Evolutionary conservation across 2,329 filamentous ascomycete species (phyloP), one percentile per base, ranked within the genome.

Genomic region (Alternaria metachromatica): DNA sequence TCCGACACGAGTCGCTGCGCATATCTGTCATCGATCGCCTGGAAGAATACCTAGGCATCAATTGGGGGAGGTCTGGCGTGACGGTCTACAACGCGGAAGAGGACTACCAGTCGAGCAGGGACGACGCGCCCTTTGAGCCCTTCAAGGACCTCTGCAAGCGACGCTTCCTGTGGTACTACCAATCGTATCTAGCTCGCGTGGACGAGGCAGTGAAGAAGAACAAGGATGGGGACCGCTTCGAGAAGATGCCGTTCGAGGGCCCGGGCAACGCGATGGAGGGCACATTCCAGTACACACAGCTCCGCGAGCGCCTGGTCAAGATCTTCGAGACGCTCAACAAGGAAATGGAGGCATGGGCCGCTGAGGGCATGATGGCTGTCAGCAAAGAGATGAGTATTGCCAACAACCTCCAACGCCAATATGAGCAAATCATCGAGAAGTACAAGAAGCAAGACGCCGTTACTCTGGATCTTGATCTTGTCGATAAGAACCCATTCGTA

Each of bases 121-220:
- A 88, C 13, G 88, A 91, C 44, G 77, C 87, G 1, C 85, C 88
- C 0, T 97, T 93, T 78, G 92, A 97, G 69, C 93, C 94, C 0
- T 98, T 98, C 82, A 90, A 89, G 69, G 95, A 98, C 74, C 84
- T 97, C 6, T 92, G 91, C 85, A 98, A 98, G 81, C 89, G 92
- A 41, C 89, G 94, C 2, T 97, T 98, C 76, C 83, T 98, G 13
- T 98, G 96, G 96, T 98, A 98, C 81, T 97, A 92, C 78, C 92
- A 96, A 69, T 92, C 92, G 4, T 98, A 98, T 75, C 83, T 96
- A 21, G 83, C 86, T 4, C 87, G 90, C 2, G 89, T 97, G 55
- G 85, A 89, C 41, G 86, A 89, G 63, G 91, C 90, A 26, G 79
- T 82, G 28, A 79, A 83, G 25, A 88, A 92, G 69, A 87, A 90